Conservation (phyloP, 2,329 filamentous ascomycete species). For the Grosmannia penicillata region DNA sequence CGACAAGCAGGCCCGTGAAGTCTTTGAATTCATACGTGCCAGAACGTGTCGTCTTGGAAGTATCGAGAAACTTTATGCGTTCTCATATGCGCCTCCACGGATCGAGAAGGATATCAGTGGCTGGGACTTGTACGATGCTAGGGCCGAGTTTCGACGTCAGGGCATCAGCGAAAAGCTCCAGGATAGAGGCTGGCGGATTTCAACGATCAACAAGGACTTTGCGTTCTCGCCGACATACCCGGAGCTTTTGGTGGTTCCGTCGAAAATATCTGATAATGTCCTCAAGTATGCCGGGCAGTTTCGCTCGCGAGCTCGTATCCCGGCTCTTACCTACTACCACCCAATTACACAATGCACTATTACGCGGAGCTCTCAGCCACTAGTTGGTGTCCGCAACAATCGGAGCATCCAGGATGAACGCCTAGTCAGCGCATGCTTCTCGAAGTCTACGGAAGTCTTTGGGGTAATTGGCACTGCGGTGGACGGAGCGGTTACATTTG, state of each 20-base stretch:
- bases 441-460: slow-evolving; percentile 39
- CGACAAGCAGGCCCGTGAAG: slow-evolving; percentile 61
- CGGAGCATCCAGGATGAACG: slow-evolving; percentile 93
- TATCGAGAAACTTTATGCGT: slow-evolving; percentile 84
- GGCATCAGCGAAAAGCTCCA: slow-evolving; percentile 71
- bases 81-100: slow-evolving; percentile 63
- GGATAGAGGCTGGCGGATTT: slow-evolving; percentile 76
- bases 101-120: slow-evolving; percentile 62
- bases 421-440: slow-evolving; percentile 83
- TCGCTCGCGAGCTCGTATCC: slow-evolving; percentile 77
- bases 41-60: slow-evolving; percentile 70
- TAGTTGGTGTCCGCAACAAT: slow-evolving; percentile 73
- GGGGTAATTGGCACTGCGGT: no score
- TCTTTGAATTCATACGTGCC: slow-evolving; percentile 71
- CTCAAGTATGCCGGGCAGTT: slow-evolving; percentile 86
- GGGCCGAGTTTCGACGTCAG: slow-evolving; percentile 72
- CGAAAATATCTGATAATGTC: slow-evolving; percentile 88
- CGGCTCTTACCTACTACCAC: slow-evolving; percentile 85
- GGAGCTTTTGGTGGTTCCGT: slow-evolving; percentile 67
- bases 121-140: slow-evolving; percentile 75
- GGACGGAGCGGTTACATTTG: no score
- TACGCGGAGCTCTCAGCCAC: slow-evolving; percentile 82
- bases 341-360: slow-evolving; percentile 95
- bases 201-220: slow-evolving; percentile 80
- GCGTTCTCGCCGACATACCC: slow-evolving; percentile 89